phyloP scores from a whole-genome alignment of 306 rosid genomes.

The Acacia melanoxylon region DNA sequence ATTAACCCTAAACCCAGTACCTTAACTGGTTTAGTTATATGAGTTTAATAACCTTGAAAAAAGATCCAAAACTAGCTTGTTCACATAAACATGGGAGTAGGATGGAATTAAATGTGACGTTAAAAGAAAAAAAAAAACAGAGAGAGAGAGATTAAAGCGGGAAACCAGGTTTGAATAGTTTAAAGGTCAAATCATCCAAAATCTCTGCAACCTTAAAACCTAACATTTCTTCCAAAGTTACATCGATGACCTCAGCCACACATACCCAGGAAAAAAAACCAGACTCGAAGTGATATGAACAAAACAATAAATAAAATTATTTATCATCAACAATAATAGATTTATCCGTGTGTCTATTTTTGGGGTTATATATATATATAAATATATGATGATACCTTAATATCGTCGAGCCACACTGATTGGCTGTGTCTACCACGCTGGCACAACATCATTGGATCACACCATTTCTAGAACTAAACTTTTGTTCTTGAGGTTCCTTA shows the following conservation, averaged over 20 bases:
- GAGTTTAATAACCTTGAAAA: too few species aligned
- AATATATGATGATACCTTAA: conserved; percentile 66
- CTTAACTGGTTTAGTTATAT: too few species aligned
- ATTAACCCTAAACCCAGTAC: too few species aligned
- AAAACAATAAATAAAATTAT: neutral
- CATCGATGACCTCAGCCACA: conserved; percentile 2
- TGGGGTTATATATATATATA: neutral
- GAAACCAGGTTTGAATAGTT: neutral
- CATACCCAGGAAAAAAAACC: neutral
- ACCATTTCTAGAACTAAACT: conserved; percentile 33
- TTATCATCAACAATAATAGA: neutral
- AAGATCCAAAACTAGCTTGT: too few species aligned
- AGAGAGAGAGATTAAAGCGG: neutral
- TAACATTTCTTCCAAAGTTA: conserved; percentile 26
- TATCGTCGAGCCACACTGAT: conserved; percentile 71
- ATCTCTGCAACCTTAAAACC: conserved; percentile 40
- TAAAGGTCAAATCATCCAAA: conserved; percentile 39
- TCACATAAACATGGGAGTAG: too few species aligned
- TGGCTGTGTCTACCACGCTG: conserved; percentile 69
- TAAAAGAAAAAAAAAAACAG: neutral
- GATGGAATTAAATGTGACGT: neutral
- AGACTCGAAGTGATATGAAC: conserved; percentile 24
- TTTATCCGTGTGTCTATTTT: neutral
- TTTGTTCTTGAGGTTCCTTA: neutral
- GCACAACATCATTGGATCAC: conserved; percentile 56